phyloP scores from a whole-genome alignment of 306 rosid genomes.

The Ochetophila trinervis region DNA sequence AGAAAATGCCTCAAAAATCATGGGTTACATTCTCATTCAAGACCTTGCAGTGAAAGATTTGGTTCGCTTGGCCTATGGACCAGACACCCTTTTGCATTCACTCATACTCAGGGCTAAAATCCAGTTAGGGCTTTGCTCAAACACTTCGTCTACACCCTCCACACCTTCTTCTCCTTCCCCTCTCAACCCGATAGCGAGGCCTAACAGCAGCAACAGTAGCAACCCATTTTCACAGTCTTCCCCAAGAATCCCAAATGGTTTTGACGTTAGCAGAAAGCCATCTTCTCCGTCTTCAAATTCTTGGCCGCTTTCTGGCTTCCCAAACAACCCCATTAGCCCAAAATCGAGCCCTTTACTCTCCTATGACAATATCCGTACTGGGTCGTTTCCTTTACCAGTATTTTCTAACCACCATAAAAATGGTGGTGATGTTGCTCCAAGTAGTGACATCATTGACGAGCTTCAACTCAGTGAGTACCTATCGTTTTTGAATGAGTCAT shows the following conservation, averaged over 20 bases:
- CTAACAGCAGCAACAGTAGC: constrained; percentile 7
- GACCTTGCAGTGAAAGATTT: constrained; percentile 57
- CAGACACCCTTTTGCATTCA: constrained; percentile 48
- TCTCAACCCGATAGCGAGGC: constrained; percentile 64
- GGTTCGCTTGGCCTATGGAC: constrained; percentile 48
- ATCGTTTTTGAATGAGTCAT: constrained; percentile 62
- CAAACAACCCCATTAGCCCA: constrained; percentile 69
- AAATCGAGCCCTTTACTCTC: constrained; percentile 62
- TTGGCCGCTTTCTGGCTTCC: constrained; percentile 51
- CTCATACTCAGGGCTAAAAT: constrained; percentile 48
- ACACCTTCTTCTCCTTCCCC: constrained; percentile 51
- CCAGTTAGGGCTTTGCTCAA: constrained; percentile 47
- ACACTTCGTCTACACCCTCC: constrained; percentile 31
- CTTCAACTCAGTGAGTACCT: constrained; percentile 66
- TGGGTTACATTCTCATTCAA: constrained; percentile 67
- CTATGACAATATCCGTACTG: constrained; percentile 51
- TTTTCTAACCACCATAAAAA: constrained; percentile 37
- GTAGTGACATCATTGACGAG: constrained; percentile 59
- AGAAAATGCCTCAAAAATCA: constrained; percentile 72
- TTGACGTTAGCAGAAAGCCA: constrained; percentile 52
- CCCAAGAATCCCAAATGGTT: constrained; percentile 44
- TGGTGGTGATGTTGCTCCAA: constrained; percentile 25
- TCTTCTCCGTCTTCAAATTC: constrained; percentile 53
- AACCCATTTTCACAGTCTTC: constrained; percentile 66
- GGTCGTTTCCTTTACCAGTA: constrained; percentile 23